Conservation (phyloP, 164 flowering plant genomes). For the Brasenia schreberi region DNA sequence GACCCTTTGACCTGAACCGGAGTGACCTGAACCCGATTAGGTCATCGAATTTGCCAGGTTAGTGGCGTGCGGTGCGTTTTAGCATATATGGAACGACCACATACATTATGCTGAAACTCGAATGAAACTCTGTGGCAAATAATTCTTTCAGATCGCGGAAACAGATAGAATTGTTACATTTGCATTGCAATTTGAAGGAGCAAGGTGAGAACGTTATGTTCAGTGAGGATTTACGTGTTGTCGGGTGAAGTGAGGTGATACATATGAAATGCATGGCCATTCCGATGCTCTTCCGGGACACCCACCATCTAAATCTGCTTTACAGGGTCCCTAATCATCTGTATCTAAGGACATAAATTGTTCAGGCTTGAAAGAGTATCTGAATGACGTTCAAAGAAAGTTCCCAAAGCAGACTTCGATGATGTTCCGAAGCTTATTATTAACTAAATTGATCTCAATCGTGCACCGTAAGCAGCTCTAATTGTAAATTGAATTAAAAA, state of each 20-base stretch:
- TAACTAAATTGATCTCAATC: too few species aligned
- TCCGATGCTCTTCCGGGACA: constrained; percentile 74
- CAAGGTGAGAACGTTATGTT: not conserved
- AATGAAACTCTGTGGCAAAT: constrained; percentile 58
- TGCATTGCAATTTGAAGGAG: not conserved
- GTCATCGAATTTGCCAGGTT: too few species aligned
- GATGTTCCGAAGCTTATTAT: too few species aligned
- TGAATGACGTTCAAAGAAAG: not conserved
- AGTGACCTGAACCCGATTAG: too few species aligned
- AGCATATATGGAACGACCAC: constrained; percentile 95
- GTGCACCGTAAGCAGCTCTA: too few species aligned
- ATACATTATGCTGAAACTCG: constrained; percentile 96
- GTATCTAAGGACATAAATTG: constrained; percentile 28
- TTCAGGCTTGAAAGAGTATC: not conserved
- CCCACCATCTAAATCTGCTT: constrained; percentile 81
- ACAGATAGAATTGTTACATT: not conserved
- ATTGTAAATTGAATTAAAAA: too few species aligned
- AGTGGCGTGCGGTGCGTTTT: too few species aligned
- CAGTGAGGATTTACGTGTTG: constrained; percentile 36
- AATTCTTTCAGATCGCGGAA: not conserved
- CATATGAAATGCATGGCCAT: constrained; percentile 91
- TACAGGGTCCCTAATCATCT: constrained; percentile 64
- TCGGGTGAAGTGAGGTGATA: constrained; percentile 86
- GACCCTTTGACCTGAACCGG: too few species aligned
- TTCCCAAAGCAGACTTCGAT: too few species aligned